Percentiles rank a stretch among this genome's conserved stretches.
phyloP scores from a whole-genome alignment of 2,329 filamentous ascomycete genomes.

The Colletotrichum viniferum region DNA sequence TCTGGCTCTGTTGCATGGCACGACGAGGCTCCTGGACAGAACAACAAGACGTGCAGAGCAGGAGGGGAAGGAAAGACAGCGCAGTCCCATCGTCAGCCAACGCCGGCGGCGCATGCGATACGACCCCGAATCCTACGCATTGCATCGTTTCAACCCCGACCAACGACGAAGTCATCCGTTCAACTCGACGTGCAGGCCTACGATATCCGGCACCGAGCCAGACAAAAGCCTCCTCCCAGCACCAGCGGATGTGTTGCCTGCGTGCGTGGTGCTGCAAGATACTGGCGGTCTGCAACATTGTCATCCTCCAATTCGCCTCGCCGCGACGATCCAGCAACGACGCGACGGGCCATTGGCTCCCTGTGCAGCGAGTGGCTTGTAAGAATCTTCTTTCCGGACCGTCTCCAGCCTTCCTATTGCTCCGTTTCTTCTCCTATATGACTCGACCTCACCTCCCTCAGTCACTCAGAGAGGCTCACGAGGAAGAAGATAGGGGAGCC shows the following conservation, averaged over 20 bases:
- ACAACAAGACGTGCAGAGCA: not conserved
- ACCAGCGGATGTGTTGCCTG: not conserved
- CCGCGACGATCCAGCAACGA: slow-evolving; percentile 12
- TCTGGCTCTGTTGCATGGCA: not conserved
- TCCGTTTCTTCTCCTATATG: not conserved
- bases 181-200: not conserved
- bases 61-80: not conserved
- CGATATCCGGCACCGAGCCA: not conserved
- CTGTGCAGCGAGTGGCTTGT: slow-evolving; percentile 16
- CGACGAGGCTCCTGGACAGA: not conserved
- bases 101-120: not conserved
- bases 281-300: slow-evolving; percentile 19
- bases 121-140: not conserved
- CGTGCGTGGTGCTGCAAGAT: slow-evolving; percentile 2
- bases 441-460: not conserved
- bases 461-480: not conserved
- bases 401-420: slow-evolving; percentile 6
- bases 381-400: not conserved
- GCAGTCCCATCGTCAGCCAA: not conserved
- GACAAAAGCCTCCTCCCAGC: not conserved
- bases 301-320: slow-evolving; percentile 7
- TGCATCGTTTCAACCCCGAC: not conserved
- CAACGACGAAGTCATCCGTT: not conserved
- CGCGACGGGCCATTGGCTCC: slow-evolving; percentile 8
- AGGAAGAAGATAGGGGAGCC: not conserved